Conservation (phyloP, 2,329 filamentous ascomycete genomes). For the Apiospora phragmitis region DNA sequence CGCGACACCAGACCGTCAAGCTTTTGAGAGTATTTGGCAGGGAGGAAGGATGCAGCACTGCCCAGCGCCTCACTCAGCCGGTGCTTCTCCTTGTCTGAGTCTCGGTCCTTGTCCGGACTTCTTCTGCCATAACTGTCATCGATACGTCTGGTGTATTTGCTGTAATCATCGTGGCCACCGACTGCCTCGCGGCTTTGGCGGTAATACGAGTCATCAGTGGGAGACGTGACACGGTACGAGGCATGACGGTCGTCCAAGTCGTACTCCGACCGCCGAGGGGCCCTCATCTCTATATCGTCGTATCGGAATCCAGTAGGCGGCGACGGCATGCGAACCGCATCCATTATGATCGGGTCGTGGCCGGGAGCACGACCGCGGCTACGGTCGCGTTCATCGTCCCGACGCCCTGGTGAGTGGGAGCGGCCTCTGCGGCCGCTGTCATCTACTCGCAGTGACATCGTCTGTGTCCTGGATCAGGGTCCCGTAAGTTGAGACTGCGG, state of each 20-base stretch:
- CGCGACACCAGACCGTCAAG: conserved; percentile 22
- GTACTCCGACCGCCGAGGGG: conserved; percentile 33
- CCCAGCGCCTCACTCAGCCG: conserved; percentile 23
- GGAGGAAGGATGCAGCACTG: conserved; percentile 31
- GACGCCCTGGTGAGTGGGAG: conserved; percentile 47
- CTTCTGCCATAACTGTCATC: conserved; percentile 17
- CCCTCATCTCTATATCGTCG: conserved; percentile 30
- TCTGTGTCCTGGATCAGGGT: not conserved
- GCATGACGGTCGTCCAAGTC: conserved; percentile 36
- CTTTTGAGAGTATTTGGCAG: conserved; percentile 31
- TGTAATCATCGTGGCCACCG: conserved; percentile 13
- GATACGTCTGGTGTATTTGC: conserved; percentile 18
- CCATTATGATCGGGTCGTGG: conserved; percentile 35
- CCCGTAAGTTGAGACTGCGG: not conserved
- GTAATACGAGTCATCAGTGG: conserved; percentile 27
- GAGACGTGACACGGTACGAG: conserved; percentile 34
- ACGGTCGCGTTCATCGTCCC: conserved; percentile 36
- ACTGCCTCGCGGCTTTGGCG: conserved; percentile 21
- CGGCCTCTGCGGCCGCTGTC: conserved; percentile 45
- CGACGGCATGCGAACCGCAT: conserved; percentile 43
- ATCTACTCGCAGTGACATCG: conserved; percentile 54
- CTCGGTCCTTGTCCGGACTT: conserved; percentile 7
- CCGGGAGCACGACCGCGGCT: conserved; percentile 33
- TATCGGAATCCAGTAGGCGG: conserved; percentile 42
- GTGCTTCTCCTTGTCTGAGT: conserved; percentile 17